Percentiles rank a stretch among this genome's conserved stretches.
These are phyloP conservation scores for Apiospora arundinis DNA, from an alignment of 2,329 filamentous ascomycete species.

Conservation along the genomic window DNA sequence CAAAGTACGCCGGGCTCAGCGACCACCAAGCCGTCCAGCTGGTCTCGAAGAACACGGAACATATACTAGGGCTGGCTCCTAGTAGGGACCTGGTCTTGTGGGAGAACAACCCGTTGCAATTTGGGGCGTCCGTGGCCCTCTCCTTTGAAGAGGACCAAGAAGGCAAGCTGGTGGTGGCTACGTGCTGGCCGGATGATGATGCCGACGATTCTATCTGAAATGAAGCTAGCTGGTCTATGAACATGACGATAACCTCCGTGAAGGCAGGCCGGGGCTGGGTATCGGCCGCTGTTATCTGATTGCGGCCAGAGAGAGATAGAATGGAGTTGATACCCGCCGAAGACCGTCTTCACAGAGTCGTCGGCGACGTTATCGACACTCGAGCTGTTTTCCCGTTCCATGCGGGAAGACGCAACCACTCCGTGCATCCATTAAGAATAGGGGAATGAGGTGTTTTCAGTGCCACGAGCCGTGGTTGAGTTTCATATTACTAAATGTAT, in stretches of 20 bases:
- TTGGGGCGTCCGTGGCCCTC: conserved; percentile 46
- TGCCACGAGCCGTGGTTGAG: neutral
- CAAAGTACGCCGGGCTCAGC: conserved; percentile 46
- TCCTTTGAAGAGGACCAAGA: conserved; percentile 40
- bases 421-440: neutral
- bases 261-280: too few relatives aligned
- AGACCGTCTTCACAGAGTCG: neutral
- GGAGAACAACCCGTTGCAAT: conserved; percentile 49
- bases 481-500: conserved; percentile 13
- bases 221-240: neutral
- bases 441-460: neutral
- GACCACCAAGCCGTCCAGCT: conserved; percentile 44
- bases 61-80: conserved; percentile 45
- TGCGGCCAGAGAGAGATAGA: neutral
- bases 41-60: conserved; percentile 48
- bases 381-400: neutral
- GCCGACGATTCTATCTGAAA: conserved; percentile 2
- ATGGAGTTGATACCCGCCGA: neutral
- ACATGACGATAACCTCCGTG: too few relatives aligned
- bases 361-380: neutral
- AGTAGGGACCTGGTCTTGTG: conserved; percentile 49
- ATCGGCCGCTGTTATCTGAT: neutral
- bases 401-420: neutral
- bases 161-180: conserved; percentile 37
- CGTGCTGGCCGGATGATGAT: conserved; percentile 42